These are phyloP conservation scores for Fusarium sp. DNA, from an alignment of 2,329 filamentous ascomycete species.

Conservation along the genomic window DNA sequence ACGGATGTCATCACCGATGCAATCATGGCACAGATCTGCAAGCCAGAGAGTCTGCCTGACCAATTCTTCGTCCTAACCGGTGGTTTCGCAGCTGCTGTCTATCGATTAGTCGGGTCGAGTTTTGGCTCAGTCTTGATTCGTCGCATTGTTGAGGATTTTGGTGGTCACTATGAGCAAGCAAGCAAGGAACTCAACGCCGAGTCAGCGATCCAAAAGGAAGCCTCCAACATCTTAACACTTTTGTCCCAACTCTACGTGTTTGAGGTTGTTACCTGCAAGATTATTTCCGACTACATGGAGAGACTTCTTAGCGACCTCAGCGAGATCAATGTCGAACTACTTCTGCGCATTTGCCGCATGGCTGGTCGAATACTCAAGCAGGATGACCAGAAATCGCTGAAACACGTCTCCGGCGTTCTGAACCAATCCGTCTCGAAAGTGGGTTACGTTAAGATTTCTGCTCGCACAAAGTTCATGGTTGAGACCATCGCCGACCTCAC, in stretches of 20 bases:
- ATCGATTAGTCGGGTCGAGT: conserved; percentile 88
- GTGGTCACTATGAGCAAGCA: conserved; percentile 69
- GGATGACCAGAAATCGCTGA: conserved; percentile 89
- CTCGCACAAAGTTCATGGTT: conserved; percentile 96
- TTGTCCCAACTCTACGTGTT: conserved; percentile 93
- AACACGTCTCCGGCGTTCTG: conserved; percentile 86
- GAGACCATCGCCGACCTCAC: conserved; percentile 95
- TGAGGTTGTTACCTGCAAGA: conserved; percentile 82
- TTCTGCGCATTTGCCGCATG: conserved; percentile 85
- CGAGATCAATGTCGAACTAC: conserved; percentile 88
- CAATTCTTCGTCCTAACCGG: conserved; percentile 92
- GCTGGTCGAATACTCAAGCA: conserved; percentile 86
- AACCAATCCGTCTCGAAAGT: conserved; percentile 77
- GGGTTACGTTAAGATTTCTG: conserved; percentile 79
- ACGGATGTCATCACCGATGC: conserved; percentile 84
- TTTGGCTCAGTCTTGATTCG: conserved; percentile 91
- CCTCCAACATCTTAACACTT: conserved; percentile 82
- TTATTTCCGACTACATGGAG: conserved; percentile 93
- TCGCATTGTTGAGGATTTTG: conserved; percentile 80
- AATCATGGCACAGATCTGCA: conserved; percentile 82
- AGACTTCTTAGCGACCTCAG: conserved; percentile 80
- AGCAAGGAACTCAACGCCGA: conserved; percentile 58
- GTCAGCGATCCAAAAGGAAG: conserved; percentile 53
- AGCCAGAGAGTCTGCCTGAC: conserved; percentile 82
- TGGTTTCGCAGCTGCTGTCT: conserved; percentile 88